Base-by-base conservation (phyloP, 2,329 filamentous ascomycete species). In the Elsinoe perseae region DNA sequence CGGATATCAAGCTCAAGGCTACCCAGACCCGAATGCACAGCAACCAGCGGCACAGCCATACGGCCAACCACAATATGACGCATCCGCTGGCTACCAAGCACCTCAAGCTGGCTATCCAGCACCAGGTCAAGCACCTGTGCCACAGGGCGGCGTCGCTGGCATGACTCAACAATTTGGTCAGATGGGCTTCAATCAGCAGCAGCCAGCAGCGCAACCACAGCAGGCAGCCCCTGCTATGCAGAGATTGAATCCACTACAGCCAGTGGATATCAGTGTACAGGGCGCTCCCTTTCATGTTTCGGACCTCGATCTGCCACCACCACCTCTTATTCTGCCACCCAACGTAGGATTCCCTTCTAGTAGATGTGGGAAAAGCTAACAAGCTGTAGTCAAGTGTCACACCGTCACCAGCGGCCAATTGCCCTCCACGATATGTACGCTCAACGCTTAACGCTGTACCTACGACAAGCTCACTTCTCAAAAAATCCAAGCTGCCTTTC, bases 401-500 rank as follows among this genome's bases (percentile, higher is more conserved):
- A 20, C 87, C 90, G 57, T 97, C 93, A 43, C 88, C 89, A 44
- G 79, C 87, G 69, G 85, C 93, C 59, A 98, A 97, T 73, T 95
- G 91, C 75, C 83, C 89, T 56, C 82, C 91, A 21, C 95, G 95
- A 77, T 98, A 95, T 70, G 85, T 97, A 62, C 88, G 93, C 64
- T 97, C 93, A 18, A 97, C 93, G 4, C 75, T 98, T 61, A 97
- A 97, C 71, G 89, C 89, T 23, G 85, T 96, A 42, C 93, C 93
- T 2, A 95, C 90, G 20, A 96, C 89, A 58, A 83, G 95, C 71
- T 93, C 88, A 18, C 80, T 97, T 23, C 80, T 98, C 59, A 98
- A 97, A 76, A 97, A 97, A 76, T 95, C 91, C 56, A 93, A 91
- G 72, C 80, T 98, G 58, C 93, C 93, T 0, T 95, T 97, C 69